A percentile compares a stretch with the other conserved stretches of the same genome.
These are phyloP conservation scores for Cystobasidium slooffiae DNA, from an alignment of 1,284 basidiomycete species.

Conservation along the genomic window DNA sequence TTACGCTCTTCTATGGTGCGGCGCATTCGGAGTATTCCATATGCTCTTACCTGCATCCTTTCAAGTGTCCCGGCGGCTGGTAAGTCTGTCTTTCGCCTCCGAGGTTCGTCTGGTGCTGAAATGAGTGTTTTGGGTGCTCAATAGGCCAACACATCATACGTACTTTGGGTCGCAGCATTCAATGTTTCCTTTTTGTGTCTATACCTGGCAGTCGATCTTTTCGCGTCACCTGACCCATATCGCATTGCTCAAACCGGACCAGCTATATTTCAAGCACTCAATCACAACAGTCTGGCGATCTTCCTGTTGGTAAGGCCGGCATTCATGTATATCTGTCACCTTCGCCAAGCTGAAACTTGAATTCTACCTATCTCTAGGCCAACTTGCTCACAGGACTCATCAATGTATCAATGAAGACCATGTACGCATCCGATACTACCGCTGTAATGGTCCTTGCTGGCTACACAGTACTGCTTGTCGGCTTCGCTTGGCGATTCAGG, in stretches of 20 bases:
- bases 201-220: conserved; percentile 76
- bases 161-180: conserved; percentile 86
- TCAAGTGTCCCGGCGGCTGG: conserved; percentile 74
- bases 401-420: conserved; percentile 79
- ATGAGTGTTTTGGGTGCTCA: background rate
- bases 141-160: conserved; percentile 85
- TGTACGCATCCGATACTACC: conserved; percentile 68
- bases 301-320: conserved; percentile 74
- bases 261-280: conserved; percentile 75
- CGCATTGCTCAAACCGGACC: conserved; percentile 59
- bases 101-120: background rate
- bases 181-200: conserved; percentile 83
- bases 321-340: too few relatives aligned
- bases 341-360: background rate
- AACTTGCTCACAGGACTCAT: conserved; percentile 85
- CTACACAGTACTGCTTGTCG: conserved; percentile 69
- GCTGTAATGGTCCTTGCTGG: conserved; percentile 69
- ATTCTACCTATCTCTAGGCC: conserved; percentile 62
- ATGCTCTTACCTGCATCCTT: conserved; percentile 46
- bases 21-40: conserved; percentile 61
- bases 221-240: background rate
- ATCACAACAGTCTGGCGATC: conserved; percentile 74
- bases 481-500: conserved; percentile 66
- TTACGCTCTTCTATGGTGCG: conserved; percentile 80
- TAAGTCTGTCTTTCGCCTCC: conserved; percentile 53